These are phyloP conservation scores for Quercus wislizeni DNA, from an alignment of 306 rosid genomes.

Conservation along the genomic window DNA sequence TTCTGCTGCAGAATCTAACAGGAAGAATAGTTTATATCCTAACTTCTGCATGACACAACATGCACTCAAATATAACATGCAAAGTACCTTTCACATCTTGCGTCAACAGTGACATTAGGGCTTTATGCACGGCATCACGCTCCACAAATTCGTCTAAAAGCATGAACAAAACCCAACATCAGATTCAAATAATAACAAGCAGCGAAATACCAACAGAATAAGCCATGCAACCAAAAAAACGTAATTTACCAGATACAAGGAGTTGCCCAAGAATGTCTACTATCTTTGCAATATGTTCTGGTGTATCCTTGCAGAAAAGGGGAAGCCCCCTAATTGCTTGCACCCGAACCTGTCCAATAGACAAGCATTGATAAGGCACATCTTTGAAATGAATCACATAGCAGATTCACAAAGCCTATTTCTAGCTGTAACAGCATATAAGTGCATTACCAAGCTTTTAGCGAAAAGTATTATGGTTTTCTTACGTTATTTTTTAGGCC, in stretches of 20 bases:
- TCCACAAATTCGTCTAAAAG: conserved; percentile 92
- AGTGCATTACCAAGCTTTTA: no score
- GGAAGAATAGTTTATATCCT: background rate
- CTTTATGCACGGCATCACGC: conserved; percentile 97
- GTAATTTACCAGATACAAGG: conserved; percentile 64
- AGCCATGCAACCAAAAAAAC: background rate
- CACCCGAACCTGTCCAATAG: conserved; percentile 74
- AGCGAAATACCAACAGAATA: background rate
- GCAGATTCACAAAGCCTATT: background rate
- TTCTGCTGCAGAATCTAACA: background rate
- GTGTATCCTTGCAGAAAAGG: conserved; percentile 96
- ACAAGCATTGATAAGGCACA: background rate
- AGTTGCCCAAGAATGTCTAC: conserved; percentile 94
- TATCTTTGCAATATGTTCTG: conserved; percentile 82
- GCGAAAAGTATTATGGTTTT: no score
- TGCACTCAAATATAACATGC: background rate
- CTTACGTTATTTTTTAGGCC: no score
- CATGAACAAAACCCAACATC: conserved; percentile 25
- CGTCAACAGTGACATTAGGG: conserved; percentile 92
- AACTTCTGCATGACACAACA: background rate
- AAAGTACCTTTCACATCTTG: conserved; percentile 91
- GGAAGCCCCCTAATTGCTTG: conserved; percentile 98
- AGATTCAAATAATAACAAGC: conserved; percentile 19
- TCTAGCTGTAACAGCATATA: no score
- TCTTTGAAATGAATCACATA: background rate